Base-by-base conservation (phyloP, 768 basidiomycete species). In the Hebeloma cylindrosporum region DNA sequence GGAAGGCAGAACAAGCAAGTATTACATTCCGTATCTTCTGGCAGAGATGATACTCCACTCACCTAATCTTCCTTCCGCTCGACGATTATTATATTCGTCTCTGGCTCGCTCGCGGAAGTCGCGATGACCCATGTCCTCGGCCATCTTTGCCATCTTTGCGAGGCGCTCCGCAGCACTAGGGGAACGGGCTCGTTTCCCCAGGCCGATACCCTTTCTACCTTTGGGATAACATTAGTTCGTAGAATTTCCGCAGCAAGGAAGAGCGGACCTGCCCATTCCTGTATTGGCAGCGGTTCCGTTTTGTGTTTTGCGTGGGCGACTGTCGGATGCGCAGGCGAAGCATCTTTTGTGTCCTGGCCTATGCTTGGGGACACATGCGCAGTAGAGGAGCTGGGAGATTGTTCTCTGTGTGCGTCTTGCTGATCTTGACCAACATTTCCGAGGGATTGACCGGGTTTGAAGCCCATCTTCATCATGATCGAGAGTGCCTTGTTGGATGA, bases 391-490 rank as follows among this genome's bases (percentile, higher is more conserved):
- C 17, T 7, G 9, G 10, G 11, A 18, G 3, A n/a, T n/a, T n/a
- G n/a, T n/a, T n/a, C n/a, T n/a, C 14, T 11, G n/a, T 3, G 33
- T 35, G 40, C 46, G 20, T 42, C 50, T 13, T 38, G 26, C 28
- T 39, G 42, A 41, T 43, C 42, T 44, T 55, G 46, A 7, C 67
- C 66, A 7, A 61, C 40, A 57, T 66, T 72, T 13, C 90, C 89
- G 21, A 93, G 73, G 10, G 87, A 73, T 61, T 91, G 81, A 11
- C 91, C 91, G 2, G 87, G 82, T 66, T 85, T 85, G 70, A 89
- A 93, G 1, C 91, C 91, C 91, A 93, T 93, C 68, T 88, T 92
- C 77, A 87, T 81, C 91, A 93, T 93, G 71, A 93, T 92, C 11
- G 79, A 76, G 42, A 93, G 69, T 6, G 90, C 91, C 61, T 91